Conservation (phyloP, 257 asterid genomes). For the Parsonsia alboflavescens region DNA sequence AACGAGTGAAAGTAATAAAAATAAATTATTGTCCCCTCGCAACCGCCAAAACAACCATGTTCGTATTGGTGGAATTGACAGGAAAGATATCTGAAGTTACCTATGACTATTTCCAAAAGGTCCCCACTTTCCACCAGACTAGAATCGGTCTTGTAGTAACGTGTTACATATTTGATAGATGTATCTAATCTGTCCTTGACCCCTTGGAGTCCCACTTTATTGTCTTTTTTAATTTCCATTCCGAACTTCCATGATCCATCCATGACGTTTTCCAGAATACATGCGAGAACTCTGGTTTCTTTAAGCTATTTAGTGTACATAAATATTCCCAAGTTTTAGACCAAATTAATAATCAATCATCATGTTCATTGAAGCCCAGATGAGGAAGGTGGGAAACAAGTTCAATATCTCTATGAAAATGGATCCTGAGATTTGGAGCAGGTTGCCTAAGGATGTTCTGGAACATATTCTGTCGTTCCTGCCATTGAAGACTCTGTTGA, state of each 20-base stretch:
- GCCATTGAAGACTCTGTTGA: conserved; percentile 52
- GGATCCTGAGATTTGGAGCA: conserved; percentile 65
- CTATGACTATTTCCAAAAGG: neutral
- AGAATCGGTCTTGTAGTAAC: neutral
- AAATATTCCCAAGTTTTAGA: neutral
- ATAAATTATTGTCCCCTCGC: neutral
- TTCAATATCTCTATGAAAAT: conserved; percentile 15
- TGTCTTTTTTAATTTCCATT: neutral
- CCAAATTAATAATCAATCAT: no score
- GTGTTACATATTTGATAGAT: neutral
- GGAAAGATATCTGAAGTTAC: neutral
- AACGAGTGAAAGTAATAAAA: no score
- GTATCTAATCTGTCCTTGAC: neutral
- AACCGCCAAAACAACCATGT: neutral
- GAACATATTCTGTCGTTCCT: conserved; percentile 53
- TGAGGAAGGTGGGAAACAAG: neutral
- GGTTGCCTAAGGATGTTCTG: conserved; percentile 51
- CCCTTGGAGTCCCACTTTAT: no score
- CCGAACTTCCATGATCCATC: neutral
- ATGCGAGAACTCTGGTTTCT: neutral
- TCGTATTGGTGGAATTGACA: neutral
- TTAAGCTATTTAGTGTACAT: neutral
- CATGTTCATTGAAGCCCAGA: no score
- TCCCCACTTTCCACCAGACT: neutral
- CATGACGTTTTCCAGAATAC: neutral